phyloP scores from a whole-genome alignment of 192 early-diverging fungal genomes.

The Entomortierella parvispora region DNA sequence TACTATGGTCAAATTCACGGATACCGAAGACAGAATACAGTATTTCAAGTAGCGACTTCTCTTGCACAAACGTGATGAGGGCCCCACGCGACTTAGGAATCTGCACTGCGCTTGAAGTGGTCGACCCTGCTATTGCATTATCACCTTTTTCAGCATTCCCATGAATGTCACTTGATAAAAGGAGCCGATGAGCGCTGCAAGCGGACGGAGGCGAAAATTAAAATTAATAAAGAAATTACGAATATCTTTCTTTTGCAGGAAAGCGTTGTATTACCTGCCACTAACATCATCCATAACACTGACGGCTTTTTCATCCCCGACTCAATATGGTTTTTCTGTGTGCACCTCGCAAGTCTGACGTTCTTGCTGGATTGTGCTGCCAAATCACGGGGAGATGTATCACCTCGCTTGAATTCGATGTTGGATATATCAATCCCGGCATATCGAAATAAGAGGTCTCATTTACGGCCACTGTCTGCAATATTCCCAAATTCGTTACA shows the following conservation, averaged over 20 bases:
- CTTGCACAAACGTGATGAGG: neutral
- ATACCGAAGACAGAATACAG: neutral
- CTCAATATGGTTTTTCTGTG: neutral
- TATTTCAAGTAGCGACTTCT: neutral
- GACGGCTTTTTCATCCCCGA: neutral
- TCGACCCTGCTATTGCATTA: neutral
- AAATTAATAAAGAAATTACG: neutral
- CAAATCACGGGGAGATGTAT: neutral
- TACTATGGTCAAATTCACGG: too few relatives aligned
- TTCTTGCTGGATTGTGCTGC: conserved; percentile 1
- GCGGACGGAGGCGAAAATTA: neutral
- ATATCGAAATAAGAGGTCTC: neutral
- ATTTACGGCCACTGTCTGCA: too few relatives aligned
- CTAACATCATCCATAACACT: neutral
- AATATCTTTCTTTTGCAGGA: neutral
- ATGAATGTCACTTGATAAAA: conserved; percentile 5
- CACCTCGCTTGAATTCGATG: neutral
- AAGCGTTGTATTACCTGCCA: neutral
- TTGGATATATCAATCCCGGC: neutral
- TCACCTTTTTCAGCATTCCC: neutral
- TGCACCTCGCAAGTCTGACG: neutral
- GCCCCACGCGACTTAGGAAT: too few relatives aligned
- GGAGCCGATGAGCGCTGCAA: neutral
- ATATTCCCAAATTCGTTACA: too few relatives aligned
- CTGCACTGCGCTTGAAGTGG: too few relatives aligned